Percentiles rank a stretch among this genome's conserved stretches.
Conservation (phyloP, 352 stramenopile genomes). For the Hyaloperonospora brassicae region DNA sequence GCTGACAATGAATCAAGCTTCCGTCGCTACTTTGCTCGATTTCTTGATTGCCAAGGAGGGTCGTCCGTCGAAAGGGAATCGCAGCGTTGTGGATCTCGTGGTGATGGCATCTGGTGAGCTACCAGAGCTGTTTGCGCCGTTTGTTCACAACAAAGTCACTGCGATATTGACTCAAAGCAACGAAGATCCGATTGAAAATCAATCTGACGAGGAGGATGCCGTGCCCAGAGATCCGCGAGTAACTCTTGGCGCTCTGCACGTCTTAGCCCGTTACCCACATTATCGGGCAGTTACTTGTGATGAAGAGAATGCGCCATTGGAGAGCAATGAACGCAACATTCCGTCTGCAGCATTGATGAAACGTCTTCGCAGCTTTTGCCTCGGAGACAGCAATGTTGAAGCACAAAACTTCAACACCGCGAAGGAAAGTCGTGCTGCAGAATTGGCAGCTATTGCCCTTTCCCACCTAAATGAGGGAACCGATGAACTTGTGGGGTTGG, state of each 20-base stretch:
- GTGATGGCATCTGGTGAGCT: constrained; percentile 40
- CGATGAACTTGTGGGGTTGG: constrained; percentile 30
- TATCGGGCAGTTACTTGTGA: constrained; percentile 29
- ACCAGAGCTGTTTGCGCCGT: constrained; percentile 43
- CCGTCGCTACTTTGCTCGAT: constrained; percentile 28
- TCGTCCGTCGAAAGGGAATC: constrained; percentile 36
- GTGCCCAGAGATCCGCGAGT: constrained; percentile 36
- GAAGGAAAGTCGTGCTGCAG: constrained; percentile 36
- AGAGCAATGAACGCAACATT: constrained; percentile 15
- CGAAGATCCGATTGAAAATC: constrained; percentile 1
- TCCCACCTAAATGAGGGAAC: constrained; percentile 37
- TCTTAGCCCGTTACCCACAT: constrained; percentile 49
- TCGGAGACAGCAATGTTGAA: constrained; percentile 24
- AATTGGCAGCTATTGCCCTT: constrained; percentile 43
- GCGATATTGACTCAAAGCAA: constrained; percentile 33
- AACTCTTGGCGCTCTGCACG: constrained; percentile 38
- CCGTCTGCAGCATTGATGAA: constrained; percentile 31
- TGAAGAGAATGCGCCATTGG: constrained; percentile 13
- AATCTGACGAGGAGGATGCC: constrained; percentile 28
- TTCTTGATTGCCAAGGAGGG: constrained; percentile 31
- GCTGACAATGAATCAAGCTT: constrained; percentile 51
- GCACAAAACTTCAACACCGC: constrained; percentile 19
- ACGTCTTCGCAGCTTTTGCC: constrained; percentile 46
- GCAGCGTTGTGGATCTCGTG: constrained; percentile 46
- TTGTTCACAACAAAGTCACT: constrained; percentile 44